These are phyloP conservation scores for Vaccinium myrtillus DNA, from an alignment of 148 eudicot genomes.

Conservation along the genomic window DNA sequence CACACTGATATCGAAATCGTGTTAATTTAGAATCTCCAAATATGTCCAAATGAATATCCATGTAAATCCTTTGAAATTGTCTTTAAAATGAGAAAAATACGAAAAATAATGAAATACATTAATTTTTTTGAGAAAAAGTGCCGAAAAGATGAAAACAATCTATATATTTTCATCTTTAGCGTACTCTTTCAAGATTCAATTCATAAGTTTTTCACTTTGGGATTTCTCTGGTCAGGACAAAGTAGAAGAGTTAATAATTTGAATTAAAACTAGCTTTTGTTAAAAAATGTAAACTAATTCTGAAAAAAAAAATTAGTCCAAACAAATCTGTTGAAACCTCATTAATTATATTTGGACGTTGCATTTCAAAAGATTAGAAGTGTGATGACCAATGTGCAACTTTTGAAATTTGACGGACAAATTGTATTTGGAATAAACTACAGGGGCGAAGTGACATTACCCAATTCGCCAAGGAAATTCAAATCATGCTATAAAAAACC, in stretches of 20 bases:
- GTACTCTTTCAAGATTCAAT: background rate
- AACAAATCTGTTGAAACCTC: background rate
- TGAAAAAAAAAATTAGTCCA: background rate
- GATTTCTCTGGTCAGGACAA: background rate
- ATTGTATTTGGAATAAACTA: background rate
- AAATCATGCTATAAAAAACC: slow-evolving; percentile 14
- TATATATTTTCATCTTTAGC: too few relatives aligned
- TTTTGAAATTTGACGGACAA: background rate
- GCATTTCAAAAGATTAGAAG: background rate
- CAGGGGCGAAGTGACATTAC: background rate
- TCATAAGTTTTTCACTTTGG: background rate
- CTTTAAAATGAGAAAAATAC: background rate
- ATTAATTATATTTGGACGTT: background rate
- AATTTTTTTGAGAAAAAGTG: background rate
- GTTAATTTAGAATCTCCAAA: background rate
- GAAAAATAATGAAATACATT: background rate
- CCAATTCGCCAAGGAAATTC: background rate
- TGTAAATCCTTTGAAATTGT: background rate
- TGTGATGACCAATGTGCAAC: background rate
- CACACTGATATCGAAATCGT: too few relatives aligned
- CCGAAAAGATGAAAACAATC: too few relatives aligned
- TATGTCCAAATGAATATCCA: background rate
- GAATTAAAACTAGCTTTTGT: background rate
- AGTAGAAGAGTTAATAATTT: background rate
- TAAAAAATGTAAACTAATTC: background rate